Evolutionary conservation across 2,329 filamentous ascomycete species (phyloP).

Genomic region (Exutisphaerella laricina): DNA sequence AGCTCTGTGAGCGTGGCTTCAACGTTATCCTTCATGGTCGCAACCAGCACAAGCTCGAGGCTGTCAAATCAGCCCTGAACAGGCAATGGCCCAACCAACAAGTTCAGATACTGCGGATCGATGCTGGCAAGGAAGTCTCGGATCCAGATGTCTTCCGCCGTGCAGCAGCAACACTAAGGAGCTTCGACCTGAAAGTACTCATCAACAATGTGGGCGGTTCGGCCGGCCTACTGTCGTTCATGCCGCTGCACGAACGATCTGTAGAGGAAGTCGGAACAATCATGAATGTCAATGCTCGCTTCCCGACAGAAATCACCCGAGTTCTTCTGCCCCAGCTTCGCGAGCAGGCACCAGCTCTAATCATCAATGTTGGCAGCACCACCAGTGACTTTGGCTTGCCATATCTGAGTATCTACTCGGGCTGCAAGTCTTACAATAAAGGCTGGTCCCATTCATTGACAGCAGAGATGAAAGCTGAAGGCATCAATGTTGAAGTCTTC

Average conservation of each 20-base stretch:
- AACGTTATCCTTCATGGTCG: conserved; percentile 56
- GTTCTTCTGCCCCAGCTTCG: conserved; percentile 43
- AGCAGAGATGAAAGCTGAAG: conserved; percentile 40
- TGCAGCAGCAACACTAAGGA: conserved; percentile 23
- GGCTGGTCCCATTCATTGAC: conserved; percentile 38
- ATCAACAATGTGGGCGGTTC: conserved; percentile 54
- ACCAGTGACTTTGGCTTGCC: conserved; percentile 43
- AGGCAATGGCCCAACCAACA: conserved; percentile 37
- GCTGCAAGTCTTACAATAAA: conserved; percentile 44
- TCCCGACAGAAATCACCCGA: conserved; percentile 46
- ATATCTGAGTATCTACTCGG: conserved; percentile 43
- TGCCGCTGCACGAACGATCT: conserved; percentile 35
- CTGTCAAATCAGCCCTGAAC: conserved; percentile 38
- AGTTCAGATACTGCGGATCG: conserved; percentile 35
- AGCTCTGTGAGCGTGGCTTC: conserved; percentile 50
- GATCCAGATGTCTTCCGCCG: conserved; percentile 41
- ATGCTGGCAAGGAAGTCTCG: conserved; percentile 11
- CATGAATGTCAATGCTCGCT: conserved; percentile 47
- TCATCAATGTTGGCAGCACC: conserved; percentile 49
- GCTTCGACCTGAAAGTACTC: conserved; percentile 47
- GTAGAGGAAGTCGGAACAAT: conserved; percentile 38
- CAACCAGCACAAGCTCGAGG: conserved; percentile 45
- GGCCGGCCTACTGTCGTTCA: conserved; percentile 30
- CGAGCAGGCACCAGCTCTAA: conserved; percentile 39
- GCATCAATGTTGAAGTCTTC: conserved; percentile 35